Evolutionary conservation across 108 stramenopile genomes (phyloP).

Genomic region (Pseudonitzschia multiseries): DNA sequence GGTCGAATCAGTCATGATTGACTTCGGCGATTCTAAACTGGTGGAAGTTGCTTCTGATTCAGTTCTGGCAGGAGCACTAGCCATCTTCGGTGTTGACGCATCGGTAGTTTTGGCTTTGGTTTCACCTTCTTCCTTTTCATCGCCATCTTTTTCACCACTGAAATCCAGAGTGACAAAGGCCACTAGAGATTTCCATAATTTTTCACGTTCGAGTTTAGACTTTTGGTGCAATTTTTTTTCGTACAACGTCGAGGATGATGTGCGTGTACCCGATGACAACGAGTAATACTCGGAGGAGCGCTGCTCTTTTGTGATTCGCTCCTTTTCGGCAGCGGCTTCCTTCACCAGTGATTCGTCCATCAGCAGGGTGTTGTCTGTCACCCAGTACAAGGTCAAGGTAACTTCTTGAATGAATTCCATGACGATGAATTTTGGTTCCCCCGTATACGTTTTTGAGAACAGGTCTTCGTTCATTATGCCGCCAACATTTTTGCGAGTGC

Average conservation of each 20-base stretch:
- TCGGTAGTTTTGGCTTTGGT: not conserved
- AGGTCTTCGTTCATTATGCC: conserved; percentile 88
- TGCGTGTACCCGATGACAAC: not conserved
- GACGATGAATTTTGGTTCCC: conserved; percentile 79
- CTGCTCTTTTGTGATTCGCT: not conserved
- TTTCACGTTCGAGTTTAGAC: conserved; percentile 28
- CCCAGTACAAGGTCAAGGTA: conserved; percentile 69
- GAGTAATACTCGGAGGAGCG: not conserved
- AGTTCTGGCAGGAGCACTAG: not conserved
- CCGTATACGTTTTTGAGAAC: conserved; percentile 79
- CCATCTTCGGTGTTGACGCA: no score
- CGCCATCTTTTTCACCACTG: conserved; percentile 1
- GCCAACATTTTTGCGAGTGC: conserved; percentile 89
- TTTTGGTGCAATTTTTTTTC: conserved; percentile 28
- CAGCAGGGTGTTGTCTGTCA: conserved; percentile 50
- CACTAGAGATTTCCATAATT: conserved; percentile 37
- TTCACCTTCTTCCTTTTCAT: not conserved
- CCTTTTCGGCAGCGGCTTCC: not conserved
- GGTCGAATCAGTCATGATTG: not conserved
- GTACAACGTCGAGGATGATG: conserved; percentile 8
- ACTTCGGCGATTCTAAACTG: not conserved
- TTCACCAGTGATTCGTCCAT: not conserved
- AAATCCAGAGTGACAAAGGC: conserved; percentile 34
- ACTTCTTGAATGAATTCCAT: conserved; percentile 78
- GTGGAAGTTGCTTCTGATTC: no score